Conservation (phyloP, 2,329 filamentous ascomycete genomes). For the Uncinocarpus reesii region DNA sequence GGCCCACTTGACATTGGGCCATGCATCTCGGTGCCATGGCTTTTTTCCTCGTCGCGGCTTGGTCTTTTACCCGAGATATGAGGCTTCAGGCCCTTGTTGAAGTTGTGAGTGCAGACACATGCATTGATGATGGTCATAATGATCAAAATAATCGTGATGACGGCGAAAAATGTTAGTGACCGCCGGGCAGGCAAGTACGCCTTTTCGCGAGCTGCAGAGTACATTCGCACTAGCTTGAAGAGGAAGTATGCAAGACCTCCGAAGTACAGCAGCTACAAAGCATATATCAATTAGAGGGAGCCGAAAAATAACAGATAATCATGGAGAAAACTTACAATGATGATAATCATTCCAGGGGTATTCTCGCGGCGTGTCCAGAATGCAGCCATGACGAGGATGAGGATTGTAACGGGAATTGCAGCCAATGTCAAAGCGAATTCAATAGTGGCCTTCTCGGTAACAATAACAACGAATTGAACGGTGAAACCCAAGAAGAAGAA, state of each 20-base stretch:
- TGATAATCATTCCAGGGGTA: constrained; percentile 61
- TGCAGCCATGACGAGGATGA: constrained; percentile 74
- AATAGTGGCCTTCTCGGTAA: constrained; percentile 55
- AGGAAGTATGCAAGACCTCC: constrained; percentile 88
- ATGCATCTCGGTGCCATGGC: constrained; percentile 35
- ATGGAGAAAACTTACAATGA: constrained; percentile 50
- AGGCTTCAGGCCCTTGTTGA: constrained; percentile 76
- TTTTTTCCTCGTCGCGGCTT: constrained; percentile 41
- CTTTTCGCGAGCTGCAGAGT: constrained; percentile 49
- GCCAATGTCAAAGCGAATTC: constrained; percentile 82
- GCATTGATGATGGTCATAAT: constrained; percentile 81
- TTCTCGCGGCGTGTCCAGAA: constrained; percentile 78
- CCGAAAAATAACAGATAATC: not conserved
- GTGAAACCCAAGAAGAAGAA: constrained; percentile 99
- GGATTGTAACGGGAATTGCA: constrained; percentile 82
- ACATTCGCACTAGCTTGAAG: constrained; percentile 97
- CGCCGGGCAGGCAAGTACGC: constrained; percentile 70
- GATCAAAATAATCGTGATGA: constrained; percentile 83
- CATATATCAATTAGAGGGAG: not conserved
- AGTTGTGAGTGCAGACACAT: constrained; percentile 80
- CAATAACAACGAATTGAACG: constrained; percentile 92
- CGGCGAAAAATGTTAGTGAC: constrained; percentile 83
- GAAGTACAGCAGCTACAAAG: constrained; percentile 59
- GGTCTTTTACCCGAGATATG: constrained; percentile 59
- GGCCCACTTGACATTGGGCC: constrained; percentile 27